Conservation (phyloP, 2,329 filamentous ascomycete genomes). For the Sarocladium oryzae region DNA sequence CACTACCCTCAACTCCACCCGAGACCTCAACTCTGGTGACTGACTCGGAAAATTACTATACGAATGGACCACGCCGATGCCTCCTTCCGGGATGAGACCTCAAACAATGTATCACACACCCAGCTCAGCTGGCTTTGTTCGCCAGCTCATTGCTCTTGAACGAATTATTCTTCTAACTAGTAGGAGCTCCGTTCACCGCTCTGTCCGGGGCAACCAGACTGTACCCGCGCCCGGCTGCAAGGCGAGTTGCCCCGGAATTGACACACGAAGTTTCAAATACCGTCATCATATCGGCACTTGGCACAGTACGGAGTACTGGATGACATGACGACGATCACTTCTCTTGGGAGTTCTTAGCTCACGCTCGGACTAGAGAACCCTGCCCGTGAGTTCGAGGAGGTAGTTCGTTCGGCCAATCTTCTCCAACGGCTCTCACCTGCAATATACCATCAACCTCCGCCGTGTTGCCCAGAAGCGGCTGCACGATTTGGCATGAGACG, state of each 20-base stretch:
- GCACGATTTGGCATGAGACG: background rate
- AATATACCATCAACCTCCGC: no score
- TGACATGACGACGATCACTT: background rate
- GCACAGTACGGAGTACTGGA: no score
- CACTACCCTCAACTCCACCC: background rate
- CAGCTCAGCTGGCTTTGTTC: background rate
- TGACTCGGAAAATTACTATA: background rate
- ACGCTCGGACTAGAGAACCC: no score
- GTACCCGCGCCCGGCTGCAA: slow-evolving; percentile 5
- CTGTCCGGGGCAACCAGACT: background rate
- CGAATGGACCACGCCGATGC: background rate
- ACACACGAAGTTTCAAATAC: background rate
- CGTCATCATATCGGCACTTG: no score
- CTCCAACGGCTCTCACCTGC: no score
- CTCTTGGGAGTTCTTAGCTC: no score
- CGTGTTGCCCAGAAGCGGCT: no score
- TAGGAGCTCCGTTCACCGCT: background rate
- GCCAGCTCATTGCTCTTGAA: background rate
- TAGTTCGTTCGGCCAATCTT: no score
- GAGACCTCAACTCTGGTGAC: background rate
- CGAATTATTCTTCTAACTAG: no score
- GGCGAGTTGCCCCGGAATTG: background rate
- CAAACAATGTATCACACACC: background rate
- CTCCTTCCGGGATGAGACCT: background rate
- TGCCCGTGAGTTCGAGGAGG: no score